Percentiles rank a stretch among this genome's conserved stretches.
Evolutionary conservation across 805 yeast genomes (phyloP).

Genomic region (Metschnikowia kofuensis): DNA sequence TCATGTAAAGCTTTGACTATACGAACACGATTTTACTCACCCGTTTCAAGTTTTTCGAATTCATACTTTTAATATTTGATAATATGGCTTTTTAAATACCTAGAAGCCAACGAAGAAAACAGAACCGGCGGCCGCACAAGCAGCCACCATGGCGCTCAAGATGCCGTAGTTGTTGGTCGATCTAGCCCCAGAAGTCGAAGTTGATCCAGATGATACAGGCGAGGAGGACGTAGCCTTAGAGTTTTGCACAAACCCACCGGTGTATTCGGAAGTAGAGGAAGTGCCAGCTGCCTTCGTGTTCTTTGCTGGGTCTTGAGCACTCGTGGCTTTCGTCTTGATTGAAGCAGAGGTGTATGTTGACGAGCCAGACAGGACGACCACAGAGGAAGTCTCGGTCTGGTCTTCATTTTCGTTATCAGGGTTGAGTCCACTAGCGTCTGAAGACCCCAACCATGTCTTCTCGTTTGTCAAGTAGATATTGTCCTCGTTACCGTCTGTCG

Average conservation of each 20-base stretch:
- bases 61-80: no score
- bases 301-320: conserved; percentile 10
- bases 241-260: conserved; percentile 41
- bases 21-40: no score
- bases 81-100: no score
- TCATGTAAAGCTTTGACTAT: no score
- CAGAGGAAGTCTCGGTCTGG: conserved; percentile 8
- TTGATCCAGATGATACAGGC: no score
- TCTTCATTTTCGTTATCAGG: conserved; percentile 37
- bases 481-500: conserved; percentile 36
- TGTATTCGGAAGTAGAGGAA: conserved; percentile 19
- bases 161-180: neutral
- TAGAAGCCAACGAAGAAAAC: conserved; percentile 3
- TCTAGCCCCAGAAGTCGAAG: conserved; percentile 7
- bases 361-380: conserved; percentile 19
- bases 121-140: conserved; percentile 7
- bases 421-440: conserved; percentile 66
- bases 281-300: conserved; percentile 11
- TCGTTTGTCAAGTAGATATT: conserved; percentile 61
- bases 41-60: no score
- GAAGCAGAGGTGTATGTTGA: conserved; percentile 16
- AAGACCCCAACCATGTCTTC: conserved; percentile 54
- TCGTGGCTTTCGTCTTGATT: conserved; percentile 13
- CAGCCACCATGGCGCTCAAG: conserved; percentile 8
- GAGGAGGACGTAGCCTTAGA: conserved; percentile 11